Conservation (phyloP, 2,329 filamentous ascomycete genomes). For the Aspergillus pseudoglaucus region DNA sequence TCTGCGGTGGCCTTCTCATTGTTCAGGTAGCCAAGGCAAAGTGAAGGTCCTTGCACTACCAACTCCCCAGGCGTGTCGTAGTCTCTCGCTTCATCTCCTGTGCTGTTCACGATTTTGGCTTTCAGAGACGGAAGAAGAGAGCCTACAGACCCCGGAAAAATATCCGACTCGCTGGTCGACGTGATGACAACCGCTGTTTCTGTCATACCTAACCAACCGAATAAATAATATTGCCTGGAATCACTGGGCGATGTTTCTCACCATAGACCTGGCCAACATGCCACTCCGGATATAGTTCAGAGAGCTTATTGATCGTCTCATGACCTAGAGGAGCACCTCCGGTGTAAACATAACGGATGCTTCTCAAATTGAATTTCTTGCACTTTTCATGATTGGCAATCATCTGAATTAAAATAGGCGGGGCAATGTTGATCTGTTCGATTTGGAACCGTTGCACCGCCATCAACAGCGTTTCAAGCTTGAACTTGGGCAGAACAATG, state of each 20-base stretch:
- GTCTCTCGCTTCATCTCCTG: not conserved
- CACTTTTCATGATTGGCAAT: not conserved
- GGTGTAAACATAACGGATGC: not conserved
- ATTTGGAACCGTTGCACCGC: not conserved
- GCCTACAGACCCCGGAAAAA: not conserved
- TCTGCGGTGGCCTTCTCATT: not conserved
- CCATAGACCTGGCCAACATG: not conserved
- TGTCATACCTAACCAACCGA: not conserved
- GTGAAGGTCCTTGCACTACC: not conserved
- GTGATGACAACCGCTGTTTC: not conserved
- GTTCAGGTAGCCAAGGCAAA: not conserved
- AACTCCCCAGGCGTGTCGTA: not conserved
- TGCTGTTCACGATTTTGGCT: not conserved
- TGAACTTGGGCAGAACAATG: not conserved
- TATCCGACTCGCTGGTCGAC: not conserved
- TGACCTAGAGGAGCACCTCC: not conserved
- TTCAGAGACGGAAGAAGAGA: not conserved
- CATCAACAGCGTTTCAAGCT: not conserved
- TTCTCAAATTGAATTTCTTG: too few species aligned
- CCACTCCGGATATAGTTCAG: not conserved
- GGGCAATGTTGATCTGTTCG: not conserved
- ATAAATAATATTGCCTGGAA: not conserved
- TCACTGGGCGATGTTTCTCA: not conserved
- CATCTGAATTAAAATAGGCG: not conserved
- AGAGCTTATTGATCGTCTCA: not conserved